Base-by-base conservation (phyloP, 306 rosid genomes). In the Senna siamea region DNA sequence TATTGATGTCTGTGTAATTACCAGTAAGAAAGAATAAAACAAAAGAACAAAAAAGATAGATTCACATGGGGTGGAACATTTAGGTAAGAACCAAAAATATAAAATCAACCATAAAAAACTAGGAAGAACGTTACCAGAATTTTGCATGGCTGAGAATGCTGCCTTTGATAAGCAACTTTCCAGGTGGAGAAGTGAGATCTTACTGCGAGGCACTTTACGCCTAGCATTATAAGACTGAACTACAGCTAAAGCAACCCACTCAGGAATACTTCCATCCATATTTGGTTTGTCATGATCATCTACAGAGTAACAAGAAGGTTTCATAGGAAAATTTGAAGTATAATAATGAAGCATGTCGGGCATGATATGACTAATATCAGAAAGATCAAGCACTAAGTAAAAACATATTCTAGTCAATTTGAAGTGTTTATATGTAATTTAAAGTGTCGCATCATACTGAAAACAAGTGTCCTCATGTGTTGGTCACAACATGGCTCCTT, bases 181-280 rank as follows among this genome's bases (percentile, higher is more conserved):
- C 84, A 89, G 70, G 80, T 88, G 83, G 15, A 71, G 82, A 72
- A 91, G 88, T 48, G 96, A 93, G 74, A 91, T 85, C 68, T 80
- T 81, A 85, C 94, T 81, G 52, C 97, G 89, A 28, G 93, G 89
- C 65, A 91, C 85, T 80, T 85, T 89, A 62, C 97, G 94, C 85
- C 93, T 84, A 23, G 92, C 73, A 76, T 85, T 93, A 55, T 93
- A 91, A 53, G 96, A 93, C 80, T 91, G 98, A 66, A 93, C 93
- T 74, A 91, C 96, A 47, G 93, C 94, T 73, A 93, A 84, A 76
- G 93, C 97, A 76, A 88, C 90, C 96, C 95, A 85, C 57, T 78
- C 89, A 64, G 93, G 83, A 81, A 76, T 37, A 51, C 65, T 75
- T 18, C 56, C 66, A 51, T 69, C 80, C 64, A 30, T n/a, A 58